Evolutionary conservation across 2,329 filamentous ascomycete species (phyloP).

Genomic region (Fusarium guadeloupense): DNA sequence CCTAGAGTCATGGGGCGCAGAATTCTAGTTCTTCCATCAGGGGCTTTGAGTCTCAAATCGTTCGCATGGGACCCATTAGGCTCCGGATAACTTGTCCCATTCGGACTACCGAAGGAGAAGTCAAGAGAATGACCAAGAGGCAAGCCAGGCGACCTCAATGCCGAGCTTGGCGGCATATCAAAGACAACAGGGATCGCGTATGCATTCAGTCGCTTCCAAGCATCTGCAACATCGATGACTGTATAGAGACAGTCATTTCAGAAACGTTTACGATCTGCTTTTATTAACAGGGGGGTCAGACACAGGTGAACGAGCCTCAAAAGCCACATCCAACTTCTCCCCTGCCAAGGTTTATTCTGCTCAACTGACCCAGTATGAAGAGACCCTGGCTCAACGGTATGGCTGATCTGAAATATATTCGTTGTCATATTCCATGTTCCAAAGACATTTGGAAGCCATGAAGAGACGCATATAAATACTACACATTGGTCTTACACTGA

Average conservation of each 20-base stretch:
- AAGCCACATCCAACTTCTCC: constrained; percentile 23
- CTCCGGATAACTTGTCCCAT: background rate
- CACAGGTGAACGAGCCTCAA: constrained; percentile 10
- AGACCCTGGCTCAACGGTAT: constrained; percentile 9
- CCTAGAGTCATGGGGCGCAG: constrained; percentile 20
- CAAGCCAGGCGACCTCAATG: constrained; percentile 10
- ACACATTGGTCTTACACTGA: background rate
- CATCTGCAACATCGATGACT: background rate
- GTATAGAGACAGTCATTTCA: background rate
- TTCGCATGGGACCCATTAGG: background rate
- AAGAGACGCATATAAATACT: constrained; percentile 1
- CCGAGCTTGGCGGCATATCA: constrained; percentile 15
- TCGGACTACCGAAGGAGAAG: background rate
- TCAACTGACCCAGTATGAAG: background rate
- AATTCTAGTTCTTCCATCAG: constrained; percentile 4
- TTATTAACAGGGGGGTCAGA: background rate
- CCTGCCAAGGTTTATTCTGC: constrained; percentile 26
- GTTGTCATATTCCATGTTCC: constrained; percentile 2
- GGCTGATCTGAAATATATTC: constrained; percentile 13
- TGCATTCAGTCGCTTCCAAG: background rate
- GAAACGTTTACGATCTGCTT: background rate
- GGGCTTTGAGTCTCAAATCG: background rate
- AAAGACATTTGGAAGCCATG: constrained; percentile 7
- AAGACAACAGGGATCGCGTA: constrained; percentile 1
- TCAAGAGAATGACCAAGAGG: background rate